Percentiles rank a stretch among this genome's conserved stretches.
Conservation (phyloP, 108 stramenopile genomes). For the Nitzschia palea region DNA sequence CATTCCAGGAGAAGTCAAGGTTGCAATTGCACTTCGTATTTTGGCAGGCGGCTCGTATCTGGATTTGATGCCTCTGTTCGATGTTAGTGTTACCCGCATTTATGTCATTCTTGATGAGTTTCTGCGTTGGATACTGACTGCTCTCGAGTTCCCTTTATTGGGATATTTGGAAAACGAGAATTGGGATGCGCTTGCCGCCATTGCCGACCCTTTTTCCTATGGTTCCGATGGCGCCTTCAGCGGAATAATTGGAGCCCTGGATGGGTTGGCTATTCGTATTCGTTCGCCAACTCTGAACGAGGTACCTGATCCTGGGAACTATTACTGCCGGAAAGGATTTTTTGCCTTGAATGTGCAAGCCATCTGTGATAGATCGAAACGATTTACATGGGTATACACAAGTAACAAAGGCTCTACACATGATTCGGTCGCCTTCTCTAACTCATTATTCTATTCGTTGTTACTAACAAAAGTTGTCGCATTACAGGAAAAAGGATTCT, state of each 20-base stretch:
- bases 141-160: background rate
- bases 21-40: background rate
- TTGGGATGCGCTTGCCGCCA: background rate
- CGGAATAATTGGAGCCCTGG: conserved; percentile 28
- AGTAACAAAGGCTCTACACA: background rate
- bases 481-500: conserved; percentile 1
- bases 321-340: conserved; percentile 36
- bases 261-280: conserved; percentile 26
- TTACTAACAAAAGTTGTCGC: background rate
- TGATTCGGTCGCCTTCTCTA: background rate
- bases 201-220: background rate
- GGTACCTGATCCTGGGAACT: conserved; percentile 16
- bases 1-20: background rate
- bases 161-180: background rate
- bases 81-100: background rate
- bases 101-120: background rate
- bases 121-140: background rate
- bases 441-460: background rate
- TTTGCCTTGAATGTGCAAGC: conserved; percentile 33
- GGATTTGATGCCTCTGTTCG: conserved; percentile 11
- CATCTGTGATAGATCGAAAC: conserved; percentile 5
- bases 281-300: background rate
- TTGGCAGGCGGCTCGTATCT: conserved; percentile 29
- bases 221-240: background rate
- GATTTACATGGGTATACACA: conserved; percentile 2